Evolutionary conservation across 305 asterid species (phyloP).

Genomic region (Withania somnifera): DNA sequence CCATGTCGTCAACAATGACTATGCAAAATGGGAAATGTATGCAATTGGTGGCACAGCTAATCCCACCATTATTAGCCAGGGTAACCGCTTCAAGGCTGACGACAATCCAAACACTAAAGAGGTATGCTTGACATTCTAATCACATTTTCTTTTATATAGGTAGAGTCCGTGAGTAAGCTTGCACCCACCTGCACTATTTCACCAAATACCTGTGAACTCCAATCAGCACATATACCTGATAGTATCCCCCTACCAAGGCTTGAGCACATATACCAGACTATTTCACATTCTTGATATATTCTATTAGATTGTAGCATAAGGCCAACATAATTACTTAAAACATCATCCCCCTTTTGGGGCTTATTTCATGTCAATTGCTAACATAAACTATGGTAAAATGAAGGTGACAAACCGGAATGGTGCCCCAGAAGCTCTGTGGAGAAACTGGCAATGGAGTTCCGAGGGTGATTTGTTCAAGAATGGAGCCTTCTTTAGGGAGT

Average conservation of each 20-base stretch:
- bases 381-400: background rate
- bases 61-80: slow-evolving; percentile 54
- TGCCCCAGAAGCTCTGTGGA: slow-evolving; percentile 38
- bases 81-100: slow-evolving; percentile 41
- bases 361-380: background rate
- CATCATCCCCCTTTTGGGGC: background rate
- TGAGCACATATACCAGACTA: background rate
- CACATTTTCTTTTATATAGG: background rate
- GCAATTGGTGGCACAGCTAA: slow-evolving; percentile 51
- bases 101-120: slow-evolving; percentile 30
- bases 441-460: slow-evolving; percentile 78
- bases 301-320: background rate
- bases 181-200: background rate
- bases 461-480: slow-evolving; percentile 62
- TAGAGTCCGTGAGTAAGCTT: background rate
- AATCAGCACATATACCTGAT: background rate
- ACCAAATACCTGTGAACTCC: background rate
- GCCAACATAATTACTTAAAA: background rate
- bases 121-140: slow-evolving; percentile 21
- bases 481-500: slow-evolving; percentile 67
- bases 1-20: slow-evolving; percentile 68
- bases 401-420: slow-evolving; percentile 78
- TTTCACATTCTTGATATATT: background rate
- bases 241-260: background rate
- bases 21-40: slow-evolving; percentile 38